Base-by-base conservation (phyloP, 441 rosid genomes). In the Euphorbia schlechtendalii region DNA sequence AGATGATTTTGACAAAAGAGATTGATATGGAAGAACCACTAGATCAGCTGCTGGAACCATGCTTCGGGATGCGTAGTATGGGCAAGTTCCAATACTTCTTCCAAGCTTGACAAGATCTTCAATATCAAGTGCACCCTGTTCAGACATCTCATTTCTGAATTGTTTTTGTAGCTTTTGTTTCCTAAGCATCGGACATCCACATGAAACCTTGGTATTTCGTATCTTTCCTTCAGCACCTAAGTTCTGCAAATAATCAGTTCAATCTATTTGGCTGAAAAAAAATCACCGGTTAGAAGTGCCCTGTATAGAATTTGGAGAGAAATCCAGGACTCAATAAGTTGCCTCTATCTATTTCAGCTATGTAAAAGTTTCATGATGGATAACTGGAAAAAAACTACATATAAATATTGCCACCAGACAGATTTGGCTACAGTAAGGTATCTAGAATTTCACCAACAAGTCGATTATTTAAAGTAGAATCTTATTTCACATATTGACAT, bases 11-110 rank as follows among this genome's bases (percentile, higher is more conserved):
- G 94, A 89, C 40, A 94, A 84, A 69, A 94, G 90, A 72, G 99
- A 94, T 63, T 91, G 98, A 71, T 94, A 94, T 32, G 99, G 99
- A 64, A 94, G 96, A 71, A 91, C 86, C 52, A 91, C 89, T 73
- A 91, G 96, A 57, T 94, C 93, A 77, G 99, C 96, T 57, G 76
- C 53, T 10, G 90, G 81, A 66, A 81, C 80, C 88, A 83, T 75
- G 80, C 84, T 83, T 72, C 96, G 77, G 65, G 98, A 86, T 62
- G 94, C 99, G 72, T 89, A 94, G 78, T 94, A 94, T 58, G 99
- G 98, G 78, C 99, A 94, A 55, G 96, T 84, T 68, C 79, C 80
- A 75, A 87, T 77, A 32, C 69, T 76, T 76, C 77, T 75, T 71
- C 98, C 99, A 64, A 87, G 78, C 66, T 76, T 81, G 77, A 89